A percentile compares a stretch with the other conserved stretches of the same genome.
phyloP scores from a whole-genome alignment of 257 asterid genomes.

The Craterostigma plantagineum region DNA sequence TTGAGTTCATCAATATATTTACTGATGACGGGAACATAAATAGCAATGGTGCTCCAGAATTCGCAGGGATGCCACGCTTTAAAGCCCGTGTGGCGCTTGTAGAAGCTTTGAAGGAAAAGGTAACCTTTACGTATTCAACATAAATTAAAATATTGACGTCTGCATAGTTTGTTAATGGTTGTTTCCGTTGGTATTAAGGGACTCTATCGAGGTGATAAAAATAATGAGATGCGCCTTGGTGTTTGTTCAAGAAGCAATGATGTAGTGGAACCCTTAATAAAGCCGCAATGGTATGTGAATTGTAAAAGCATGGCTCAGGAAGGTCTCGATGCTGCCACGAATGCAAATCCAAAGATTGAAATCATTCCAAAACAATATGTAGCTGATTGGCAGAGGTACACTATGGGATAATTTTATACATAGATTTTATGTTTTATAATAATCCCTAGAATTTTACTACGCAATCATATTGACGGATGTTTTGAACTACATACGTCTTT shows the following conservation, averaged over 20 bases:
- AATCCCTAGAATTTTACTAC: no score
- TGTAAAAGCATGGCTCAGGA: conserved; percentile 67
- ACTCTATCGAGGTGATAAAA: conserved; percentile 55
- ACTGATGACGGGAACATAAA: conserved; percentile 94
- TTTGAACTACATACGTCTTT: no score
- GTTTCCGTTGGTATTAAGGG: conserved; percentile 30
- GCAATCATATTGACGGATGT: no score
- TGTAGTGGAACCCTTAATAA: conserved; percentile 85
- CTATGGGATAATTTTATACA: not conserved
- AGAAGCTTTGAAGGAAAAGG: conserved; percentile 66
- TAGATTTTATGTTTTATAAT: no score
- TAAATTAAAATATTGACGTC: not conserved
- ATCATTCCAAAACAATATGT: conserved; percentile 74
- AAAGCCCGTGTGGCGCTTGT: conserved; percentile 72
- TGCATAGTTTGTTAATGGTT: conserved; percentile 6
- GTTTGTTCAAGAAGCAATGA: conserved; percentile 81
- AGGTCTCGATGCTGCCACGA: conserved; percentile 68
- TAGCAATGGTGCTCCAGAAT: conserved; percentile 62
- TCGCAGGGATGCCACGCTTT: conserved; percentile 74
- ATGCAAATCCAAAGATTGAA: conserved; percentile 36
- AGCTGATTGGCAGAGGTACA: conserved; percentile 85
- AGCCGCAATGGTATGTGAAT: conserved; percentile 96
- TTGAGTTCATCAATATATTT: conserved; percentile 64
- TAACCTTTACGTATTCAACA: conserved; percentile 7
- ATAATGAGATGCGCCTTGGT: conserved; percentile 93